These are phyloP conservation scores for Galeopsis tetrahit DNA, from an alignment of 257 asterid genomes.

Conservation along the genomic window DNA sequence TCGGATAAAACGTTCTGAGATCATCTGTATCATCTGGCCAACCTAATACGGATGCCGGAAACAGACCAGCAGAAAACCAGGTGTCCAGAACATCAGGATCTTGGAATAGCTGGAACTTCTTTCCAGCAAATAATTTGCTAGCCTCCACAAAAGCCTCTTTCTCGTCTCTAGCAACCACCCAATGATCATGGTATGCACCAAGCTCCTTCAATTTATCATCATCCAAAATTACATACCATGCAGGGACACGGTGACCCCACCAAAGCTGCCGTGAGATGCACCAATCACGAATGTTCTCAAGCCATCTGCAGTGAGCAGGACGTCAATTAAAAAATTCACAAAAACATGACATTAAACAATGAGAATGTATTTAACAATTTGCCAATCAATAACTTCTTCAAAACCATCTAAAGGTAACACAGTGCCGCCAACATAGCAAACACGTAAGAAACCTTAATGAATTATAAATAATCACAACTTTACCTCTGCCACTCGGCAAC, in stretches of 20 bases:
- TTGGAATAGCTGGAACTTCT: conserved; percentile 66
- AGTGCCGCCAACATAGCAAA: conserved; percentile 15
- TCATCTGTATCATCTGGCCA: conserved; percentile 95
- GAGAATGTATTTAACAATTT: conserved; percentile 9
- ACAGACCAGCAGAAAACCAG: conserved; percentile 97
- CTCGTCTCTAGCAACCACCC: conserved; percentile 87
- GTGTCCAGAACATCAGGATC: conserved; percentile 97
- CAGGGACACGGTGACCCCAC: conserved; percentile 99
- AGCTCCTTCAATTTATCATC: conserved; percentile 73
- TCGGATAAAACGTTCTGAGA: conserved; percentile 78
- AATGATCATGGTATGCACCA: conserved; percentile 65
- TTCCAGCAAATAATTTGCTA: conserved; percentile 55
- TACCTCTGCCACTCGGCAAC: conserved; percentile 94
- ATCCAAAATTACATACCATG: conserved; percentile 83
- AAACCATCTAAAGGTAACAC: conserved; percentile 22
- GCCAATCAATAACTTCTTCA: conserved; percentile 1
- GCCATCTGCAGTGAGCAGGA: conserved; percentile 75
- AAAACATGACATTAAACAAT: conserved; percentile 9
- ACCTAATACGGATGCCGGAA: conserved; percentile 87
- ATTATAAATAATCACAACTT: conserved; percentile 18
- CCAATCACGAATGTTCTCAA: conserved; percentile 96
- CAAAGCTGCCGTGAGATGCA: conserved; percentile 98
- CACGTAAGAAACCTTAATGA: neutral
- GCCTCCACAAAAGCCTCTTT: conserved; percentile 77
- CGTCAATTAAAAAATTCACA: conserved; percentile 20